Conservation (phyloP, 129 eudicot genomes). For the Chrysanthemum makinoi region DNA sequence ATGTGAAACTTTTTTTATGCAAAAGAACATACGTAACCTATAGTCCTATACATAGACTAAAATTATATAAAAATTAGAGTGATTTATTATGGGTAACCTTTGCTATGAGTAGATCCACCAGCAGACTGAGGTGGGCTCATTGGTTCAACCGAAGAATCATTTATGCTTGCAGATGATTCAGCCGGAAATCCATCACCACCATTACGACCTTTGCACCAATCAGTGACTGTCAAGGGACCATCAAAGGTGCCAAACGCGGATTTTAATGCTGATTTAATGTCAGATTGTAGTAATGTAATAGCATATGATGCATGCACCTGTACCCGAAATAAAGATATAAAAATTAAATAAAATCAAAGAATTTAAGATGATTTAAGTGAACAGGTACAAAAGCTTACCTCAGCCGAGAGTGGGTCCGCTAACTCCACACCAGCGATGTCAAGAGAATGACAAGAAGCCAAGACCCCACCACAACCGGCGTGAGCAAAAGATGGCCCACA, state of each 20-base stretch:
- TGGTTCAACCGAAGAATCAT: slow-evolving; percentile 86
- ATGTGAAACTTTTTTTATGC: slow-evolving; percentile 15
- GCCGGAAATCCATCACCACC: slow-evolving; percentile 79
- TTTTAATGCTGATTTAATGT: slow-evolving; percentile 77
- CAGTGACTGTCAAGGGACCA: slow-evolving; percentile 84
- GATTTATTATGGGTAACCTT: slow-evolving; percentile 38
- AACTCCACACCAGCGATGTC: slow-evolving; percentile 92
- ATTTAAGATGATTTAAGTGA: too few species aligned
- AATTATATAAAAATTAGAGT: not conserved
- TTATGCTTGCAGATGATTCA: slow-evolving; percentile 73
- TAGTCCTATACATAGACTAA: too few species aligned
- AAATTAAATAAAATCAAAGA: not conserved
- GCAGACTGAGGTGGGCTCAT: slow-evolving; percentile 73
- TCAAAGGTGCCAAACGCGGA: slow-evolving; percentile 90
- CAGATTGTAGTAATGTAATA: slow-evolving; percentile 88
- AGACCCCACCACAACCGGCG: slow-evolving; percentile 97
- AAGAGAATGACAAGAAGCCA: slow-evolving; percentile 89
- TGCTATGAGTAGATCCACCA: slow-evolving; percentile 62
- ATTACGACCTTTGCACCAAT: slow-evolving; percentile 95
- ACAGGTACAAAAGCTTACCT: slow-evolving; percentile 49
- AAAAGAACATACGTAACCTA: slow-evolving; percentile 1
- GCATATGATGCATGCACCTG: slow-evolving; percentile 94
- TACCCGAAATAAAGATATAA: slow-evolving; percentile 16
- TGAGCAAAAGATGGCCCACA: slow-evolving; percentile 95
- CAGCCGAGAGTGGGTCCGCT: slow-evolving; percentile 81